Evolutionary conservation across 2,329 filamentous ascomycete genomes (phyloP).

Genomic region (Leptodontidium sp.): DNA sequence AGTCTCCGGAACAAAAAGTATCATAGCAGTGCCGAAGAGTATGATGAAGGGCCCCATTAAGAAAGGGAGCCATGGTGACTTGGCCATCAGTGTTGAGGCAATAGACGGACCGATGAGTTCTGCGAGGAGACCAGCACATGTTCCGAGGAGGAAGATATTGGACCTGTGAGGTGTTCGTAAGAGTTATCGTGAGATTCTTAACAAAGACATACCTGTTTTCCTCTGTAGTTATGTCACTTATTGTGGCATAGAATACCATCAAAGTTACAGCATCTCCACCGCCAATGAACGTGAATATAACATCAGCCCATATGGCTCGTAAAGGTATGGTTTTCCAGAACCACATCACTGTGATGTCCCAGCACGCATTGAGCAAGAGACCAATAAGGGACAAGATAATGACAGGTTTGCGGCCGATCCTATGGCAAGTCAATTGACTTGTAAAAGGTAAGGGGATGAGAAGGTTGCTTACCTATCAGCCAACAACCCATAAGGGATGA

Average conservation of each 20-base stretch:
- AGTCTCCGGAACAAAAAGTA: slow-evolving; percentile 46
- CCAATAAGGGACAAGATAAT: slow-evolving; percentile 47
- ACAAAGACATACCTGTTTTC: slow-evolving; percentile 46
- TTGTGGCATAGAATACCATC: slow-evolving; percentile 49
- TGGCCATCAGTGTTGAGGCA: slow-evolving; percentile 49
- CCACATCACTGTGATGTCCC: slow-evolving; percentile 47
- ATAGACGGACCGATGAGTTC: slow-evolving; percentile 50
- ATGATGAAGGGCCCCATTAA: slow-evolving; percentile 33
- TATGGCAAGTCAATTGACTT: slow-evolving; percentile 27
- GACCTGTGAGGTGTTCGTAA: slow-evolving; percentile 42
- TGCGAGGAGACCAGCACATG: slow-evolving; percentile 45
- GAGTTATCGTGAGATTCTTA: not conserved
- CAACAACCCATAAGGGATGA: slow-evolving; percentile 50
- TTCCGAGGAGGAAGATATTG: slow-evolving; percentile 48
- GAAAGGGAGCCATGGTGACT: slow-evolving; percentile 42
- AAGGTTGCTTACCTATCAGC: slow-evolving; percentile 48
- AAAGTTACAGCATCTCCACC: slow-evolving; percentile 48
- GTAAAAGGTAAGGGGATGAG: not conserved
- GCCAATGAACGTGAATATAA: slow-evolving; percentile 47
- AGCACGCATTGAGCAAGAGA: slow-evolving; percentile 42
- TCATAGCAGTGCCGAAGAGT: slow-evolving; percentile 33
- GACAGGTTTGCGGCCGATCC: slow-evolving; percentile 50
- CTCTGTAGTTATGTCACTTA: slow-evolving; percentile 50
- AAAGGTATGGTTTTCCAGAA: slow-evolving; percentile 48
- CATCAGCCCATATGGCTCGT: slow-evolving; percentile 47